Evolutionary conservation across 179 eudicot genomes (phyloP).

Genomic region (Camellia oleifera): DNA sequence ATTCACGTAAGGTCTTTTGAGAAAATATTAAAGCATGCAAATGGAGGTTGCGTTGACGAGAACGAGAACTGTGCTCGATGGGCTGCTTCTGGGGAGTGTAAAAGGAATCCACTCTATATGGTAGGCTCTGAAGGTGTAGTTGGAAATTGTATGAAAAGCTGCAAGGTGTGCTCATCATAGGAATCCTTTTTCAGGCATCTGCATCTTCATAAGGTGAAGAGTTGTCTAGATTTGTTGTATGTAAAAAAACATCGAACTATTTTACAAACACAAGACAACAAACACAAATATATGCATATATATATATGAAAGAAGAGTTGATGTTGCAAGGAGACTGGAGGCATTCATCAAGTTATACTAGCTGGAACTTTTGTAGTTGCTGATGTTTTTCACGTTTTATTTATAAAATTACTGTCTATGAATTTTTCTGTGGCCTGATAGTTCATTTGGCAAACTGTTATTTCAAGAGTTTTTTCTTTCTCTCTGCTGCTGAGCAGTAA

Average conservation of each 20-base stretch:
- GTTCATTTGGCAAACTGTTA: too few species aligned
- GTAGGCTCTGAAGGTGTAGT: conserved; percentile 31
- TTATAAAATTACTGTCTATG: too few species aligned
- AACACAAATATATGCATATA: neutral
- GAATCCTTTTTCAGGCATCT: neutral
- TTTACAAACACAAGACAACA: neutral
- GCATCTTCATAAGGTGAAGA: neutral
- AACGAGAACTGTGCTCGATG: conserved; percentile 36
- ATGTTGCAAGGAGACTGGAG: neutral
- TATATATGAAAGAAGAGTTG: neutral
- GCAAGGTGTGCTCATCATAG: conserved; percentile 46
- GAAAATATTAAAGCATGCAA: neutral
- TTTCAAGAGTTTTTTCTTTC: too few species aligned
- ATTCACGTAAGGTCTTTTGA: conserved; percentile 79
- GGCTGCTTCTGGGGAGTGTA: conserved; percentile 51
- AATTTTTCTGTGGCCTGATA: too few species aligned
- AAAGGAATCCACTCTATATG: conserved; percentile 35
- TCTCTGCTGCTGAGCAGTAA: neutral
- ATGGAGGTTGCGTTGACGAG: conserved; percentile 50
- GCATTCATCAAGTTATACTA: too few species aligned
- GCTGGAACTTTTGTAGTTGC: too few species aligned
- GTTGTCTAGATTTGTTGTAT: neutral
- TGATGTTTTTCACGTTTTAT: too few species aligned
- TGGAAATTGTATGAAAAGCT: conserved; percentile 68
- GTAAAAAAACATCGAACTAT: neutral